Base-by-base conservation (phyloP, 306 rosid genomes). In the Ormosia emarginata region DNA sequence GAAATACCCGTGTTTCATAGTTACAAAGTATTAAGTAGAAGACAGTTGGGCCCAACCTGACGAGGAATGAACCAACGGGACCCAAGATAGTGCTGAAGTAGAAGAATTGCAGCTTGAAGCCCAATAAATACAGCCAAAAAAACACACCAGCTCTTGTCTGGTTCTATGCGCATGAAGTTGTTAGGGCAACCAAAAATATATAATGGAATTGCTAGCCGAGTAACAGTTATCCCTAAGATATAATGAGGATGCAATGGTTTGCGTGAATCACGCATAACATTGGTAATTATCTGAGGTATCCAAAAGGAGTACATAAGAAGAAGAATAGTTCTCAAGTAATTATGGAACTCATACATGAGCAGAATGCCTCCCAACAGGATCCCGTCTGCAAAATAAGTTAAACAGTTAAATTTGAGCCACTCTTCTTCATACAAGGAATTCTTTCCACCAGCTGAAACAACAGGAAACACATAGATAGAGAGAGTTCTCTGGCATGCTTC, bases 11-110 rank as follows among this genome's bases (percentile, higher is more conserved):
- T n/a, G n/a, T n/a, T n/a, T n/a, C n/a, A n/a, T n/a, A n/a, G 64
- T 43, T 46, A 75, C 6, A 37, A 79, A 39, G 69, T n/a, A 74
- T 58, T 44, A 9, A 74, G 37, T 75, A 74, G 8, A 77, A 77
- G 64, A 57, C 30, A 58, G 77, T 70, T 18, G 62, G 59, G 70
- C 14, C 82, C 14, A 86, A 95, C 99, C 96, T 95, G 98, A 75
- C 84, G 98, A 81, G 98, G 99, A 78, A 95, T 93, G 93, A 95
- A 95, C 89, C 97, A 93, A 5, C 99, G 94, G n/a, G 99, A 92
- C 39, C 99, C 99, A 10, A 92, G 87, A 85, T 95, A 89, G 87
- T 95, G 95, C 87, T 95, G 99, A 83, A 95, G 91, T 77, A 95
- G 89, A 87, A 95, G 96, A 88, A 90, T 66, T 15, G 90, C 82